phyloP scores from a whole-genome alignment of 305 asterid genomes.

The Solanum aculeatissimum region DNA sequence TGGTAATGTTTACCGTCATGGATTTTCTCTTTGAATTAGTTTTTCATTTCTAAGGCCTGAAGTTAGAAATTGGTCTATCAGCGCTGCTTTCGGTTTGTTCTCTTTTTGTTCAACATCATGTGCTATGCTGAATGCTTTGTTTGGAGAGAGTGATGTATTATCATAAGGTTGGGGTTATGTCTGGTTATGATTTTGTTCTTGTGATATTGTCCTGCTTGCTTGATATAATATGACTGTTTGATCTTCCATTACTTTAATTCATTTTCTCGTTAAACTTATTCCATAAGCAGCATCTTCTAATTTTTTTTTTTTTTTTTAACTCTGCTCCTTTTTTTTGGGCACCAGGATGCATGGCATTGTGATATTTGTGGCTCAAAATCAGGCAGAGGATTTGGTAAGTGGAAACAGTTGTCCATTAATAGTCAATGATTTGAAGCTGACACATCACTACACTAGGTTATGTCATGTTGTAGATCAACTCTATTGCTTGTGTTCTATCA shows the following conservation, averaged over 20 bases:
- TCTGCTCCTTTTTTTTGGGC: constrained; percentile 5
- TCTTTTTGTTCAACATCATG: background rate
- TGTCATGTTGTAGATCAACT: background rate
- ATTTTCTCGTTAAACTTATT: background rate
- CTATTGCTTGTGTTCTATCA: background rate
- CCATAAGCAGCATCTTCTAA: background rate
- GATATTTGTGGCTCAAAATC: constrained; percentile 91
- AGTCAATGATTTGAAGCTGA: background rate
- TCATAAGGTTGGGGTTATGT: background rate
- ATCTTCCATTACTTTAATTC: background rate
- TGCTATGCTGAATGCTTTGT: background rate
- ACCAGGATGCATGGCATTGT: constrained; percentile 93
- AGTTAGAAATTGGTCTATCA: background rate
- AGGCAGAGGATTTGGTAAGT: constrained; percentile 97
- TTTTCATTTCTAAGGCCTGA: background rate
- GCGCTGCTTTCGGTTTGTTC: background rate
- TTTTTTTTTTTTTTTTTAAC: background rate
- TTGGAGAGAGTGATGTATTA: background rate
- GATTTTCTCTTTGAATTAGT: background rate
- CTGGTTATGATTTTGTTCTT: background rate
- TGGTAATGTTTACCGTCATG: constrained; percentile 37
- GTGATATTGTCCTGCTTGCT: background rate
- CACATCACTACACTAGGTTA: background rate
- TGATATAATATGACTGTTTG: background rate
- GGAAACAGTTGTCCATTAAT: background rate